Conservation (phyloP, 208 protist species). For the Tritrichomonas foetus region DNA sequence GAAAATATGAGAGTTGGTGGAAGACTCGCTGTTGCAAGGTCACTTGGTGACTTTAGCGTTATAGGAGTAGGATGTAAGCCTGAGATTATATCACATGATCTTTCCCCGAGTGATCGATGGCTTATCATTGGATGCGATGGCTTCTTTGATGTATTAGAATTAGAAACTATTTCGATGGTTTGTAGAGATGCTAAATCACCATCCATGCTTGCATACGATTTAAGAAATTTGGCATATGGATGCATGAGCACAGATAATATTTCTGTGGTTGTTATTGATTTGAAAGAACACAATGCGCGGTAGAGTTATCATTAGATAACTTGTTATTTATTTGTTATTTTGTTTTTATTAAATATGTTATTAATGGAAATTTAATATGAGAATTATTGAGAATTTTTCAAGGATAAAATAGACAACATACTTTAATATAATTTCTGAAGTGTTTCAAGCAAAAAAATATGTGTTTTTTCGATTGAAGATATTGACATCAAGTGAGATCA, state of each 20-base stretch:
- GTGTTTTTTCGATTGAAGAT: too few relatives aligned
- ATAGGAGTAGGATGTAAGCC: neutral
- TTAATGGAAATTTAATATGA: too few relatives aligned
- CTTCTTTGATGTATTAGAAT: neutral
- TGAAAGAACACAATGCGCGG: too few relatives aligned
- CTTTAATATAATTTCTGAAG: too few relatives aligned
- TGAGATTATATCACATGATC: neutral
- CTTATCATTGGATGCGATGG: slow-evolving; percentile 8
- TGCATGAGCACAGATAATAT: neutral
- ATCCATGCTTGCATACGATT: neutral
- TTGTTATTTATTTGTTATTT: too few relatives aligned
- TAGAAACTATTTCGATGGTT: neutral
- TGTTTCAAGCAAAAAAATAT: too few relatives aligned
- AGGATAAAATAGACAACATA: too few relatives aligned
- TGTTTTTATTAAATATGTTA: too few relatives aligned
- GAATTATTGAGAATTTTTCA: too few relatives aligned
- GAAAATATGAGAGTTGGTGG: neutral
- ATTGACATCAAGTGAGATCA: too few relatives aligned
- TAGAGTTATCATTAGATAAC: too few relatives aligned
- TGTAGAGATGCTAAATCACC: neutral
- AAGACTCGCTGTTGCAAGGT: neutral
- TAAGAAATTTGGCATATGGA: neutral
- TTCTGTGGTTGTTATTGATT: neutral
- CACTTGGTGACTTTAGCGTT: neutral
- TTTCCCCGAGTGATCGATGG: neutral